phyloP scores from a whole-genome alignment of 2,329 filamentous ascomycete genomes.

The Fusarium sp. region DNA sequence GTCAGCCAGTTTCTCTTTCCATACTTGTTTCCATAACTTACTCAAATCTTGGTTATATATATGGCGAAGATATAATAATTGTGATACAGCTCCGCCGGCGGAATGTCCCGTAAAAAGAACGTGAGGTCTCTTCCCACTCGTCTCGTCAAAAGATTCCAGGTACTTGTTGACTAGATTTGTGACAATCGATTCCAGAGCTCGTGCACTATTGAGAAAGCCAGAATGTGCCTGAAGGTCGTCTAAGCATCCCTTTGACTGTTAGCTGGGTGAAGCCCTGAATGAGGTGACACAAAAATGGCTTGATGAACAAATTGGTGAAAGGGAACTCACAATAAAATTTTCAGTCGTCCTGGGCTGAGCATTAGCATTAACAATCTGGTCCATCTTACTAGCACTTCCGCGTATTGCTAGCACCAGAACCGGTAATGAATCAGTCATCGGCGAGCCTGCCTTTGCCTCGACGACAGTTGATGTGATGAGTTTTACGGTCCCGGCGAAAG shows the following conservation, averaged over 20 bases:
- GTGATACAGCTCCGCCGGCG: slow-evolving; percentile 38
- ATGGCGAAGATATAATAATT: slow-evolving; percentile 28
- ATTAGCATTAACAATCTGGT: slow-evolving; percentile 36
- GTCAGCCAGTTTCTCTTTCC: neutral
- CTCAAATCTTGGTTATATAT: slow-evolving; percentile 9
- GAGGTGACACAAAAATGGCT: neutral
- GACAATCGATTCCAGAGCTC: slow-evolving; percentile 18
- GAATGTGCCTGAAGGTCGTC: slow-evolving; percentile 24
- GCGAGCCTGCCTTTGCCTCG: neutral
- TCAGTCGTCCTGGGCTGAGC: neutral
- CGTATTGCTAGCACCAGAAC: slow-evolving; percentile 33
- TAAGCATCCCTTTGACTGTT: neutral
- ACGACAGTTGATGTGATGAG: slow-evolving; percentile 28
- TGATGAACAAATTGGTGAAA: neutral
- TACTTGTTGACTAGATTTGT: slow-evolving; percentile 7
- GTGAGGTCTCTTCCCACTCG: slow-evolving; percentile 2
- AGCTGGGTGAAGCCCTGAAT: neutral
- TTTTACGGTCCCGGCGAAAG: slow-evolving; percentile 25
- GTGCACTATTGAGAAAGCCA: slow-evolving; percentile 30
- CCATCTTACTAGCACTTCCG: slow-evolving; percentile 37
- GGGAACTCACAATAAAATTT: slow-evolving; percentile 29
- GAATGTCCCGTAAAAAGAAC: slow-evolving; percentile 39
- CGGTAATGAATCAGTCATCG: slow-evolving; percentile 7
- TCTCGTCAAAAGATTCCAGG: neutral
- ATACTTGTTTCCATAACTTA: neutral